Percentiles rank a stretch among this genome's conserved stretches.
These are phyloP conservation scores for Phytophthora constricta DNA, from an alignment of 352 stramenopile genomes.

Conservation along the genomic window DNA sequence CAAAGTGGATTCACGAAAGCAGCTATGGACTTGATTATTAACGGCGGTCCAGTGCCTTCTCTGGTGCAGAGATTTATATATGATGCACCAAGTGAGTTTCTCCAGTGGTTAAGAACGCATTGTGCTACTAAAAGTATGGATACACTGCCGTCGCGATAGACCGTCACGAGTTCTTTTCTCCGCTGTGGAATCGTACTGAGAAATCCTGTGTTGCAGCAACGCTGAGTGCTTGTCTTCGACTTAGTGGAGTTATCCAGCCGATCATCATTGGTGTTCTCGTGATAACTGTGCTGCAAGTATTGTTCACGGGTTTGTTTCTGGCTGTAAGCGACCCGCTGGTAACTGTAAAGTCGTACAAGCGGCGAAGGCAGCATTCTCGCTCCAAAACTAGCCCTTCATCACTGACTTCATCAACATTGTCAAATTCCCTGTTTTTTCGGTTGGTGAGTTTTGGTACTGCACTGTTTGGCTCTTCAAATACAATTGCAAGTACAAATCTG, in stretches of 20 bases:
- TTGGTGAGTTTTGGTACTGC: slow-evolving; percentile 15
- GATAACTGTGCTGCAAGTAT: slow-evolving; percentile 20
- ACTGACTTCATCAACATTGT: background rate
- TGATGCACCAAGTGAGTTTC: slow-evolving; percentile 52
- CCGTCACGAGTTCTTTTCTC: slow-evolving; percentile 39
- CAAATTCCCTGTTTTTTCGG: slow-evolving; percentile 10
- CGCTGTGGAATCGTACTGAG: slow-evolving; percentile 26
- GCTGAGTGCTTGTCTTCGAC: slow-evolving; percentile 1
- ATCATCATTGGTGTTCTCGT: slow-evolving; percentile 19
- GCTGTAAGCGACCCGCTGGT: background rate
- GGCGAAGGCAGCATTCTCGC: slow-evolving; percentile 9
- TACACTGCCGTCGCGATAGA: slow-evolving; percentile 15
- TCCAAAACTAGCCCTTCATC: background rate
- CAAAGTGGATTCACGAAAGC: slow-evolving; percentile 26
- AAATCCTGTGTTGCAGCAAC: slow-evolving; percentile 16
- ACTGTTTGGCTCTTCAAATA: slow-evolving; percentile 24
- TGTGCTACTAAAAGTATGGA: slow-evolving; percentile 24
- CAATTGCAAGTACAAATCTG: slow-evolving; percentile 29
- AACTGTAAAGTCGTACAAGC: slow-evolving; percentile 12
- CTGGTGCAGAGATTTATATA: slow-evolving; percentile 60
- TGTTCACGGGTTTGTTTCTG: slow-evolving; percentile 28
- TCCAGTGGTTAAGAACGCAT: slow-evolving; percentile 42
- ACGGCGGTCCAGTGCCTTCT: slow-evolving; percentile 44
- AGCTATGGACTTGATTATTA: slow-evolving; percentile 39
- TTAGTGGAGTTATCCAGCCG: slow-evolving; percentile 18